These are phyloP conservation scores for Paraglomus occultum DNA, from an alignment of 192 early-diverging fungal genomes.

Conservation along the genomic window DNA sequence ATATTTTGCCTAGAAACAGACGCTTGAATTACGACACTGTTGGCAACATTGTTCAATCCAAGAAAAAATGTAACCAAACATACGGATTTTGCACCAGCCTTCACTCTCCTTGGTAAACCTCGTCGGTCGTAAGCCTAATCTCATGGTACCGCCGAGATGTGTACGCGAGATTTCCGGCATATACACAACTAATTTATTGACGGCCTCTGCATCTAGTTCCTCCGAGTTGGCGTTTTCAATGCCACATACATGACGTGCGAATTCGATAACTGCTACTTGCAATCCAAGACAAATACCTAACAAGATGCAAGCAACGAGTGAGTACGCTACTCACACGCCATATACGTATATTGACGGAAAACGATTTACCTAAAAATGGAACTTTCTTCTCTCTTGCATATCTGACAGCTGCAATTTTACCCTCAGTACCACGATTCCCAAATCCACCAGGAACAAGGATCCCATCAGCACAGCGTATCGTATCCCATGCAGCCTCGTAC, in stretches of 20 bases:
- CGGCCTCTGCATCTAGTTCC: slow-evolving; percentile 77
- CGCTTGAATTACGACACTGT: too few species aligned
- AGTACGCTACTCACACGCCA: background rate
- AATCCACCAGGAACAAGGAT: slow-evolving; percentile 99
- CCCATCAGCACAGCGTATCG: slow-evolving; percentile 82
- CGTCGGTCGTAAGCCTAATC: slow-evolving; percentile 84
- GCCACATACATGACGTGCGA: slow-evolving; percentile 89
- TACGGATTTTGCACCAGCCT: slow-evolving; percentile 61
- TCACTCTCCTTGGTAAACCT: slow-evolving; percentile 68
- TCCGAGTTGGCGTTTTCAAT: slow-evolving; percentile 78
- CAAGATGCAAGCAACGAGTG: background rate
- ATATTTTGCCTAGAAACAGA: slow-evolving; percentile 4
- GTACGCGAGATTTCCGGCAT: slow-evolving; percentile 98
- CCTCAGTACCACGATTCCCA: slow-evolving; percentile 94
- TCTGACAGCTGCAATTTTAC: slow-evolving; percentile 91
- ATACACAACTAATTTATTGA: slow-evolving; percentile 80
- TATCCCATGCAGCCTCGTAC: slow-evolving; percentile 95
- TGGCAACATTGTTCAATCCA: too few species aligned
- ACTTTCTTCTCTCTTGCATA: slow-evolving; percentile 98
- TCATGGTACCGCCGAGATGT: slow-evolving; percentile 96
- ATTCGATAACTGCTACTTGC: slow-evolving; percentile 97
- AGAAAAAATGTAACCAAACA: slow-evolving; percentile 28
- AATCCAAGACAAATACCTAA: slow-evolving; percentile 88
- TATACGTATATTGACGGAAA: too few species aligned
- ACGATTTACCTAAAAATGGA: slow-evolving; percentile 78